Evolutionary conservation across 257 asterid species (phyloP).

Genomic region (Solanum peruvianum): DNA sequence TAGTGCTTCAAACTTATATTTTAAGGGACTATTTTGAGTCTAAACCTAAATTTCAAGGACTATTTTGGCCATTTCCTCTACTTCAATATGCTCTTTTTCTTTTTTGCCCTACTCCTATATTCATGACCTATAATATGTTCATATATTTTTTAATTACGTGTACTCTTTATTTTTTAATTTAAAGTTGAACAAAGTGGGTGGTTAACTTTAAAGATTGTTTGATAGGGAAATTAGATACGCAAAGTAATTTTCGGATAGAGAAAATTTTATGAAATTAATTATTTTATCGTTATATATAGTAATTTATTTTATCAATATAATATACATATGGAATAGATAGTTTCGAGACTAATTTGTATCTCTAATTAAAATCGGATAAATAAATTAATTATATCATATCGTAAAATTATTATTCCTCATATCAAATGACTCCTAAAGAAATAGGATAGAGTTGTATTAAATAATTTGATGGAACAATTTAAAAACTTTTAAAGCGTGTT

Average conservation of each 20-base stretch:
- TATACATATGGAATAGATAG: neutral
- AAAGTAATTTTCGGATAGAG: neutral
- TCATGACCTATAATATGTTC: neutral
- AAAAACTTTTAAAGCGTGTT: too few relatives aligned
- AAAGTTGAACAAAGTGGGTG: neutral
- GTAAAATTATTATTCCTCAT: neutral
- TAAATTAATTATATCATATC: too few relatives aligned
- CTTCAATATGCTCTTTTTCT: neutral
- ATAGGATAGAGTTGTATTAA: too few relatives aligned
- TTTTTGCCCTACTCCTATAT: neutral
- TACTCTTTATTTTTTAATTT: neutral
- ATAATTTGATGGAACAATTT: neutral
- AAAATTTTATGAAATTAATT: too few relatives aligned
- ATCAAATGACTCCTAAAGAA: neutral
- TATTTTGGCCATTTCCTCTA: neutral
- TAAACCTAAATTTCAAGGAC: neutral
- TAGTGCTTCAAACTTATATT: neutral
- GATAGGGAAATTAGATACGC: neutral
- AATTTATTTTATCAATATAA: too few relatives aligned
- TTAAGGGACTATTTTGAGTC: neutral
- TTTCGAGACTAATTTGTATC: too few relatives aligned
- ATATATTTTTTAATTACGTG: neutral
- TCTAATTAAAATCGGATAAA: fast-evolving
- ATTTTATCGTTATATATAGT: too few relatives aligned
- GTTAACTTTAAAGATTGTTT: neutral